Evolutionary conservation across 495 filamentous ascomycete genomes (phyloP).

Genomic region (Letharia columbiana): DNA sequence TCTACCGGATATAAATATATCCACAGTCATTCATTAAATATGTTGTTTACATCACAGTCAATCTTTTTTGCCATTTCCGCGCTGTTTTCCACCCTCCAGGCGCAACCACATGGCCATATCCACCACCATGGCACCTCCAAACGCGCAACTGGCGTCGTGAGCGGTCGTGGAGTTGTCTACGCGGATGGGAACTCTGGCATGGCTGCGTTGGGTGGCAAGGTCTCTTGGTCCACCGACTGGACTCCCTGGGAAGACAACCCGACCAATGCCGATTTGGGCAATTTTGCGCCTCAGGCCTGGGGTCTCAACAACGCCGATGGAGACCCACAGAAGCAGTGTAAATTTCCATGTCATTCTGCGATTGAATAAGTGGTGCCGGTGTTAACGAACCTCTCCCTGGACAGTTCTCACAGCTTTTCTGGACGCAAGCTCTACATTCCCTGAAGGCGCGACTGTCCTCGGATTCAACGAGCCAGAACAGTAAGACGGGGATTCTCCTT

Average conservation of each 20-base stretch:
- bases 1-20: background rate
- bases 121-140: background rate
- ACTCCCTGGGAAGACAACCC: background rate
- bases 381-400: background rate
- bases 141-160: background rate
- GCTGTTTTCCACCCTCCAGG: background rate
- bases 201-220: background rate
- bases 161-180: background rate
- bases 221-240: background rate
- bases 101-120: background rate
- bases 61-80: background rate
- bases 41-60: conserved; percentile 1
- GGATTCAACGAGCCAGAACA: conserved; percentile 3
- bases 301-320: background rate
- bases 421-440: background rate
- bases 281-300: background rate
- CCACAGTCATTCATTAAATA: background rate
- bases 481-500: background rate
- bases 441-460: background rate
- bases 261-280: background rate
- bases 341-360: background rate
- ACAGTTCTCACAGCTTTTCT: background rate
- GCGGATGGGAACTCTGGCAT: background rate
- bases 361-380: background rate
- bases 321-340: background rate